A percentile compares a stretch with the other conserved stretches of the same genome.
These are phyloP conservation scores for Tritrichomonas foetus DNA, from an alignment of 208 protist genomes.

Conservation along the genomic window DNA sequence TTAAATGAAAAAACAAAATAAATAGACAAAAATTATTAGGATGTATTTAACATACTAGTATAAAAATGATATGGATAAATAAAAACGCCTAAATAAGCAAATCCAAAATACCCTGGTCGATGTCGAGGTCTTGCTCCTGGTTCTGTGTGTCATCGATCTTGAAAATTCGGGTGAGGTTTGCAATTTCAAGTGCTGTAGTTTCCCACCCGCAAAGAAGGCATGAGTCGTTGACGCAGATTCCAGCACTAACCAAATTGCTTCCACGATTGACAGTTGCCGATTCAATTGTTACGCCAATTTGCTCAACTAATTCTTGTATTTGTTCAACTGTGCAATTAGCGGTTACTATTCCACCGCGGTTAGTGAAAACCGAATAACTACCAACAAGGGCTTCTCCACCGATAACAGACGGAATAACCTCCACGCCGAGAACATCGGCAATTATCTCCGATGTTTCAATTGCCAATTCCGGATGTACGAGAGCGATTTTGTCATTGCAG, in stretches of 20 bases:
- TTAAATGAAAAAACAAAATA: no score
- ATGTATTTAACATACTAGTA: no score
- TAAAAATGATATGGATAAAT: no score
- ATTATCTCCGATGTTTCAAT: constrained; percentile 98
- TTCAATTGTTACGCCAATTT: constrained; percentile 81
- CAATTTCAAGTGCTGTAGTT: constrained; percentile 38
- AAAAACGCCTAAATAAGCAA: no score
- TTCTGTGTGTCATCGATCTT: neutral
- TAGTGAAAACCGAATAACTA: constrained; percentile 89
- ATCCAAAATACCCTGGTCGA: no score
- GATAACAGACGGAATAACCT: constrained; percentile 93
- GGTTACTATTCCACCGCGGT: constrained; percentile 94
- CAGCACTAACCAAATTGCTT: constrained; percentile 71
- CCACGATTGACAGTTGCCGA: constrained; percentile 98
- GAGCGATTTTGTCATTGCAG: constrained; percentile 98
- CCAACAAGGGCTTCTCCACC: constrained; percentile 94
- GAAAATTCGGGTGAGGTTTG: constrained; percentile 31
- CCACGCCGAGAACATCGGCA: constrained; percentile 80
- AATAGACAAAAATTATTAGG: no score
- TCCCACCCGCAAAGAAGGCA: constrained; percentile 24
- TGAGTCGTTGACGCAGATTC: constrained; percentile 54
- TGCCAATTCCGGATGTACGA: constrained; percentile 98
- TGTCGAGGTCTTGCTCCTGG: no score
- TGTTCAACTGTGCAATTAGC: constrained; percentile 61
- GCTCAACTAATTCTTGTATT: constrained; percentile 42